A percentile compares a stretch with the other conserved stretches of the same genome.
phyloP scores from a whole-genome alignment of 306 rosid species.

The Cyclanthera cordifolia region DNA sequence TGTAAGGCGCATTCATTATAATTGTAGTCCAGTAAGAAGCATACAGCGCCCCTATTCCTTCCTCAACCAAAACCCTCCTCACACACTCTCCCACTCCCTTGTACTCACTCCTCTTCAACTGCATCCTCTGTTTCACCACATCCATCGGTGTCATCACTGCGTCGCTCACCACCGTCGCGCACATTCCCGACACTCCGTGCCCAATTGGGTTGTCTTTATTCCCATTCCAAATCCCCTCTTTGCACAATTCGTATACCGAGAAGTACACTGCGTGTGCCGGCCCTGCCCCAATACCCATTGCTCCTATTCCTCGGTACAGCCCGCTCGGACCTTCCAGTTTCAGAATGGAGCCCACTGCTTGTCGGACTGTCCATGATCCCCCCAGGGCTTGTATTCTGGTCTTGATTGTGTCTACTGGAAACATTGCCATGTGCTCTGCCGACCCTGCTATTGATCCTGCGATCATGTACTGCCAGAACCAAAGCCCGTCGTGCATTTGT shows the following conservation, averaged over 20 bases:
- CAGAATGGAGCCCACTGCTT: conserved; percentile 45
- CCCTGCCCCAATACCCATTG: conserved; percentile 91
- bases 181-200: conserved; percentile 61
- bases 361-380: conserved; percentile 56
- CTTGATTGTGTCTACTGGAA: conserved; percentile 81
- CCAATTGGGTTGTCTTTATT: conserved; percentile 25
- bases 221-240: conserved; percentile 29
- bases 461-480: conserved; percentile 73
- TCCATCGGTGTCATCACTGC: conserved; percentile 90
- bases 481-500: conserved; percentile 62
- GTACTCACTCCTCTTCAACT: conserved; percentile 55
- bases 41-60: conserved; percentile 64
- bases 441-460: conserved; percentile 76
- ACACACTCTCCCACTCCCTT: conserved; percentile 64
- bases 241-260: conserved; percentile 57
- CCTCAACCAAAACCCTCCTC: conserved; percentile 57
- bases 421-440: conserved; percentile 81
- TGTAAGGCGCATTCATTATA: conserved; percentile 75
- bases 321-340: conserved; percentile 59
- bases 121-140: conserved; percentile 87
- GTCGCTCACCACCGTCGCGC: conserved; percentile 68
- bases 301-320: conserved; percentile 64
- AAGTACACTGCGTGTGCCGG: conserved; percentile 90
- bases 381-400: conserved; percentile 67
- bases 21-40: conserved; percentile 71